Evolutionary conservation across 2,329 filamentous ascomycete genomes (phyloP).

Genomic region (Pestalotiopsis sp.): DNA sequence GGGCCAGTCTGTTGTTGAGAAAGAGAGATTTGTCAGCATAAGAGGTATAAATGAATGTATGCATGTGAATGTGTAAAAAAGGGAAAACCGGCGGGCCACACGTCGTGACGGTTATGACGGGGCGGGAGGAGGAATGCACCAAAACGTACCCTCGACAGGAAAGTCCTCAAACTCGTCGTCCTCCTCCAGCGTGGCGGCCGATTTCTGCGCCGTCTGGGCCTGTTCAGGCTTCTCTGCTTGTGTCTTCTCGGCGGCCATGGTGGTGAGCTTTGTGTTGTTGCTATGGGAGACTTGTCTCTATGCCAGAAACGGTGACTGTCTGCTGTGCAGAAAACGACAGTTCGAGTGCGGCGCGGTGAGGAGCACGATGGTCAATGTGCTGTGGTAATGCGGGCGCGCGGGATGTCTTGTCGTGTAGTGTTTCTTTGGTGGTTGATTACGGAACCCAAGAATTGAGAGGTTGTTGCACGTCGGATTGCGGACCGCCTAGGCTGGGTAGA

Average conservation of each 20-base stretch:
- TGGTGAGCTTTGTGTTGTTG: neutral
- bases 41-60: neutral
- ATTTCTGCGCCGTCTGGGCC: conserved; percentile 61
- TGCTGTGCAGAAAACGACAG: neutral
- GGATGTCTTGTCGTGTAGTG: neutral
- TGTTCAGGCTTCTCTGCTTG: conserved; percentile 37
- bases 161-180: conserved; percentile 99
- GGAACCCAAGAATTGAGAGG: neutral
- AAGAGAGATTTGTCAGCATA: neutral
- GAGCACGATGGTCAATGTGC: neutral
- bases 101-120: neutral
- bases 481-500: neutral
- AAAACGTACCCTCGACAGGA: conserved; percentile 82
- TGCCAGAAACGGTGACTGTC: neutral
- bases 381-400: neutral
- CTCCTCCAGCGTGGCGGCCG: conserved; percentile 77
- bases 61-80: neutral
- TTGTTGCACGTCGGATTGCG: neutral
- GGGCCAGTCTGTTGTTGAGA: conserved; percentile 73
- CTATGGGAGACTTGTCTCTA: neutral
- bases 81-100: neutral
- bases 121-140: neutral
- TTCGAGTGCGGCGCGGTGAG: neutral
- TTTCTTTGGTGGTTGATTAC: conserved; percentile 3
- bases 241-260: conserved; percentile 32